Conservation (phyloP, 164 flowering plant genomes). For the Berberis vulgaris region DNA sequence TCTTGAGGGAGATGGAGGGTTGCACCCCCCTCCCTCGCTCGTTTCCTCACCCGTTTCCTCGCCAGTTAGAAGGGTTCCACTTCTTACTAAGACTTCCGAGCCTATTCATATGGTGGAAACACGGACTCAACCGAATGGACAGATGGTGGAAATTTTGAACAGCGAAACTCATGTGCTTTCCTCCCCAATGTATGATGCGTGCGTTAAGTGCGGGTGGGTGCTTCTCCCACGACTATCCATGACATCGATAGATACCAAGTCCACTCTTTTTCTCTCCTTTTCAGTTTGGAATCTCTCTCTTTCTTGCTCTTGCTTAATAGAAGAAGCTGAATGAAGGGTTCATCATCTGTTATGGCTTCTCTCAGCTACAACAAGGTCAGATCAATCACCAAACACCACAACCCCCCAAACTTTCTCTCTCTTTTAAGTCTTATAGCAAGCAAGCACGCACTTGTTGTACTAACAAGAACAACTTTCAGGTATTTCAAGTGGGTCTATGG, state of each 20-base stretch:
- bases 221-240: too few species aligned
- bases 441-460: not conserved
- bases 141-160: too few species aligned
- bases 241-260: not conserved
- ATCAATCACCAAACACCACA: not conserved
- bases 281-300: constrained; percentile 3
- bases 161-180: too few species aligned
- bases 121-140: too few species aligned
- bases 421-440: not conserved
- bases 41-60: too few species aligned
- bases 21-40: too few species aligned
- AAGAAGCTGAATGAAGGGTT: not conserved
- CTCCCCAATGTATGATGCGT: too few species aligned
- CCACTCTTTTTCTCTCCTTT: constrained; percentile 3
- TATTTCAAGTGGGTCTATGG: constrained; percentile 46
- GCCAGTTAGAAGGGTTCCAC: too few species aligned
- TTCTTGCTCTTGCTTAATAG: not conserved
- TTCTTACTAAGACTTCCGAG: too few species aligned
- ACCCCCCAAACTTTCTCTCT: not conserved
- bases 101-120: too few species aligned
- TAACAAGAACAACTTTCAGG: constrained; percentile 23
- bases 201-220: too few species aligned
- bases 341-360: constrained; percentile 9
- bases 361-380: constrained; percentile 14
- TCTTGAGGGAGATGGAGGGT: too few species aligned